Percentiles rank a stretch among this genome's conserved stretches.
phyloP scores from a whole-genome alignment of 176 grass and related monocot genomes.

The Paspalum vaginatum region DNA sequence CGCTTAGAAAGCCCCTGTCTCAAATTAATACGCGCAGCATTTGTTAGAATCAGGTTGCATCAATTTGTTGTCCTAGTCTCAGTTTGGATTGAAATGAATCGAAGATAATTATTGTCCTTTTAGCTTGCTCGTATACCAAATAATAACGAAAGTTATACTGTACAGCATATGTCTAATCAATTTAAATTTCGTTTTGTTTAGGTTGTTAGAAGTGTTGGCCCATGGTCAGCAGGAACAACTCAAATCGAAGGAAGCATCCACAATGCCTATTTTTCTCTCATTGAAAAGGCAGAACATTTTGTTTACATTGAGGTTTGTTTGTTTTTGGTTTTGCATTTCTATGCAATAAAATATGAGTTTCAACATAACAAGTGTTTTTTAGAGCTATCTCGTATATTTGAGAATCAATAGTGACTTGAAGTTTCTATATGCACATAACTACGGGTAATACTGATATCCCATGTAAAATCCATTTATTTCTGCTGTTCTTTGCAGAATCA shows the following conservation, averaged over 20 bases:
- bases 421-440: constrained; percentile 7
- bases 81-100: not conserved
- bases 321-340: not conserved
- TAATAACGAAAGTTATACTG: not conserved
- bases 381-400: not conserved
- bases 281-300: constrained; percentile 81
- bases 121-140: not conserved
- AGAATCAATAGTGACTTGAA: not conserved
- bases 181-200: constrained; percentile 29
- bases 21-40: not conserved
- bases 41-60: not conserved
- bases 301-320: constrained; percentile 68
- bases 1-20: not conserved
- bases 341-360: not conserved
- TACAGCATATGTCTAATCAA: constrained; percentile 30
- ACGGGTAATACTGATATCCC: not conserved
- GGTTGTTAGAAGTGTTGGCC: constrained; percentile 80
- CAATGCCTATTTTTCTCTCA: constrained; percentile 75
- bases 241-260: constrained; percentile 93
- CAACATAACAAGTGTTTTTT: not conserved
- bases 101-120: not conserved
- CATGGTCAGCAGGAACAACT: constrained; percentile 80
- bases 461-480: constrained; percentile 9
- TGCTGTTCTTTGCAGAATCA: constrained; percentile 67
- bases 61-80: not conserved